Evolutionary conservation across 495 filamentous ascomycete genomes (phyloP).

Genomic region (Trichocladium uniseriatum): DNA sequence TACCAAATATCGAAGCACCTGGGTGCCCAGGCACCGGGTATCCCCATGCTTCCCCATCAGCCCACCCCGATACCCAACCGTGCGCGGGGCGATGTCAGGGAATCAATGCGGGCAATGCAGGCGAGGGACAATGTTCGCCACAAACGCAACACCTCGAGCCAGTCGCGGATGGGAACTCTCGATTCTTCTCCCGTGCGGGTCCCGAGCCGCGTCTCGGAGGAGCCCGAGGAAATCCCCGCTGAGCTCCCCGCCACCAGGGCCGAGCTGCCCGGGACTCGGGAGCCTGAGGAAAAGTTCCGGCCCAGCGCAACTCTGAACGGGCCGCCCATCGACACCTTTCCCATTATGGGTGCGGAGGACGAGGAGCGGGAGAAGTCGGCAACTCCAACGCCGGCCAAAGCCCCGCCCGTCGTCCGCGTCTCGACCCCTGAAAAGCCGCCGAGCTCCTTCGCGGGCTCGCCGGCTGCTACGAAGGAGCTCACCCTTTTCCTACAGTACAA

Average conservation of each 20-base stretch:
- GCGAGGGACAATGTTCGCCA: conserved; percentile 60
- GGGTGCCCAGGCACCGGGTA: conserved; percentile 66
- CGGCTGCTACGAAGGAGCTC: conserved; percentile 75
- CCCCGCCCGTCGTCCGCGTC: conserved; percentile 8
- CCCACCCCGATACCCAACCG: conserved; percentile 83
- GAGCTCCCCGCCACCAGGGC: conserved; percentile 29
- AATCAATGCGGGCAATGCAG: conserved; percentile 88
- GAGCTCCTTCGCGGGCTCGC: conserved; percentile 46
- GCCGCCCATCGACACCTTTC: conserved; percentile 31
- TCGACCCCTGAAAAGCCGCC: conserved; percentile 36
- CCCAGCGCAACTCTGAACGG: conserved; percentile 45
- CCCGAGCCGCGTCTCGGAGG: conserved; percentile 59
- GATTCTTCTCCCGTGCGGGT: conserved; percentile 55
- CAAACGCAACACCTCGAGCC: conserved; percentile 43
- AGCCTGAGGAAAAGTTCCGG: conserved; percentile 52
- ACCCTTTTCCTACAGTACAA: conserved; percentile 97
- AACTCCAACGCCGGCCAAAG: conserved; percentile 9
- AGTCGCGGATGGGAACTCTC: conserved; percentile 27
- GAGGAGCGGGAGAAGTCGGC: conserved; percentile 25
- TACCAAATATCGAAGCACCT: conserved; percentile 95
- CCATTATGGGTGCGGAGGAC: conserved; percentile 24
- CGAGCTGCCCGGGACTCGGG: conserved; percentile 43
- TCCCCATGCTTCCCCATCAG: conserved; percentile 78
- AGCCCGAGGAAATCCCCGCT: conserved; percentile 35
- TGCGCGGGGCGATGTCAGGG: conserved; percentile 68